Evolutionary conservation across 1,139 yeast species (phyloP).

Genomic region (Scheffersomyces parashehatae): DNA sequence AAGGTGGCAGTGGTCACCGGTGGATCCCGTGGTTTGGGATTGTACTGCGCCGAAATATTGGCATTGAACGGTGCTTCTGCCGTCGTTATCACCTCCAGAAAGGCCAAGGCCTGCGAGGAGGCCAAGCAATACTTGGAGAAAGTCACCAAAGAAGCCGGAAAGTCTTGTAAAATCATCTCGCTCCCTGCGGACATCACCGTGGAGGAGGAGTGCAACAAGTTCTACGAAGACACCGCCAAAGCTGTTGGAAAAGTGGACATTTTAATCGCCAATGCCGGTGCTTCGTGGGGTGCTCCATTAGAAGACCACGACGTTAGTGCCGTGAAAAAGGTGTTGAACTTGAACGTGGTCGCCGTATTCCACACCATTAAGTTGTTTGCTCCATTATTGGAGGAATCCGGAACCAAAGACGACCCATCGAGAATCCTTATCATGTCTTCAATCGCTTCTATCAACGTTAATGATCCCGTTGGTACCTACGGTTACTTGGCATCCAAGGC

Average conservation of each 20-base stretch:
- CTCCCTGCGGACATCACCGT: constrained; percentile 63
- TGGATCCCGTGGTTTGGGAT: constrained; percentile 76
- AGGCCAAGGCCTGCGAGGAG: constrained; percentile 61
- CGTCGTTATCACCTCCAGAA: constrained; percentile 69
- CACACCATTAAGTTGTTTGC: constrained; percentile 62
- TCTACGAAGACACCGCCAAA: constrained; percentile 44
- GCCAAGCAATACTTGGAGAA: constrained; percentile 54
- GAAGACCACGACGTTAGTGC: constrained; percentile 64
- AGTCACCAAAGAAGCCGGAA: constrained; percentile 42
- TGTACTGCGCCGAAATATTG: constrained; percentile 66
- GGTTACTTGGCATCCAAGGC: constrained; percentile 80
- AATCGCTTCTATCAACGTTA: constrained; percentile 46
- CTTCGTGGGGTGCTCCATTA: constrained; percentile 74
- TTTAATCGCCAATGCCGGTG: constrained; percentile 78
- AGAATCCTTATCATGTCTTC: constrained; percentile 72
- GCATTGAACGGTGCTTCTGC: constrained; percentile 63
- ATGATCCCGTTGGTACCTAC: constrained; percentile 56
- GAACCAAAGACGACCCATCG: constrained; percentile 60
- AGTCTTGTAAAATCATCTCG: constrained; percentile 47
- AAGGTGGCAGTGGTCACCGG: constrained; percentile 78
- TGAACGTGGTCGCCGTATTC: constrained; percentile 74
- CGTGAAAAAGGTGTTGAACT: constrained; percentile 60
- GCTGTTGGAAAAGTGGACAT: constrained; percentile 55
- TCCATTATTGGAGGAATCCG: constrained; percentile 58
- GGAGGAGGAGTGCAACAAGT: constrained; percentile 49